Base-by-base conservation (phyloP, 2,329 filamentous ascomycete genomes). In the Diaporthe ilicicola region DNA sequence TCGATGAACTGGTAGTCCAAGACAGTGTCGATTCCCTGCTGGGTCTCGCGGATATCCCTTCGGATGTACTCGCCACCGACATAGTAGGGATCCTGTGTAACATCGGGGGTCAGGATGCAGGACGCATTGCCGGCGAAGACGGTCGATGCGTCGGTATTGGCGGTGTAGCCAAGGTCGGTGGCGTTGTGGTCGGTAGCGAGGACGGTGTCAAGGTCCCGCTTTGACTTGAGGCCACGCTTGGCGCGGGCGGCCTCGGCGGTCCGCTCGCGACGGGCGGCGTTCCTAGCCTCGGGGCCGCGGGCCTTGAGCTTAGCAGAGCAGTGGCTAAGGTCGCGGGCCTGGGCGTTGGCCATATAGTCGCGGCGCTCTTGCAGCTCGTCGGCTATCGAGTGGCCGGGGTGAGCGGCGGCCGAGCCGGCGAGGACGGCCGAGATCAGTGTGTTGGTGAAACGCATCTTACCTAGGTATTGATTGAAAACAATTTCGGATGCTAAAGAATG, bases 1-100 rank as follows among this genome's bases (percentile, higher is more conserved):
- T 89, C 87, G 66, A 89, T 82, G 67, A 89, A 80, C 76, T 89
- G 87, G 72, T 87, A 82, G 74, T 88, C 86, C 13, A 88, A 77
- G 3, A 82, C 82, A 42, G 88, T 77, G 37, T 82, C 81, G 32
- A 89, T 80, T 62, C 87, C 87, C 12, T 75, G 72, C 75, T 88
- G 81, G 15, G 79, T 78, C 59, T 88, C 85, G 19, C 79, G 81
- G 48, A 89, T 77, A 74, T 89, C 79, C 29, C 80, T 73, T 34
- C 87, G 83, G 70, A 89, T 77, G 66, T 83, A 81, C 76, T 89
- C 86, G 44, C 86, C 87, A 24, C 80, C 76, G 61, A 89, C 85
- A 73, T 84, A 87, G 78, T 86, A 87, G 32, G 85, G 85, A 4
- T 84, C 85, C 75, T 86, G 78, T 6, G 83, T 86, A 32, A 82